Evolutionary conservation across 805 yeast genomes (phyloP).

Genomic region (Debaryomyces maramus): DNA sequence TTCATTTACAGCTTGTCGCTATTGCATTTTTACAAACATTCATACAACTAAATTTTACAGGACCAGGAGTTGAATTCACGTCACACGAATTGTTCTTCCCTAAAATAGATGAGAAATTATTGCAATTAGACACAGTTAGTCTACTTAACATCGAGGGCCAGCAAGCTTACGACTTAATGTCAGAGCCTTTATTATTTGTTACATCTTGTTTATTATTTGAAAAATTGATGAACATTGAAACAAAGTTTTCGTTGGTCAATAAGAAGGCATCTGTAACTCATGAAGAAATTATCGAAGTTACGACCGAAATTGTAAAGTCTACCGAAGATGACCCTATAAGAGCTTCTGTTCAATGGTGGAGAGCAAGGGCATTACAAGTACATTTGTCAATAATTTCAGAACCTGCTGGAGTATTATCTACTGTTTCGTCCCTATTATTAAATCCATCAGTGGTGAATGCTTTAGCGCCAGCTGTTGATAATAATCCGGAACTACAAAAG

Average conservation of each 20-base stretch:
- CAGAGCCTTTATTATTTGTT: conserved; percentile 36
- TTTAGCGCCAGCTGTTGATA: conserved; percentile 31
- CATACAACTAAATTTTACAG: conserved; percentile 77
- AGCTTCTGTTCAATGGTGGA: conserved; percentile 72
- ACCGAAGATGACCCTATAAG: conserved; percentile 27
- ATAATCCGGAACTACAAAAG: conserved; percentile 28
- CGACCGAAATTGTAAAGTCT: not conserved
- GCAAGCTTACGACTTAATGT: conserved; percentile 57
- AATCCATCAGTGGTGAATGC: conserved; percentile 29
- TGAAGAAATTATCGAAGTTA: conserved; percentile 24
- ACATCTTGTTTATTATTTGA: conserved; percentile 34
- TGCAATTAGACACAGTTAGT: conserved; percentile 34
- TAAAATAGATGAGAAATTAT: conserved; percentile 14
- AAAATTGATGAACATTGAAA: conserved; percentile 40
- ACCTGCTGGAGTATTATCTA: conserved; percentile 50
- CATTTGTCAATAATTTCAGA: conserved; percentile 68
- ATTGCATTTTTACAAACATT: conserved; percentile 66
- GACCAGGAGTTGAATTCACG: conserved; percentile 59
- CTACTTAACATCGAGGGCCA: conserved; percentile 64
- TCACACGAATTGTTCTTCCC: conserved; percentile 33
- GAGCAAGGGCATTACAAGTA: conserved; percentile 63
- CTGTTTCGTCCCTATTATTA: conserved; percentile 43
- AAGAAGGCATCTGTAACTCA: conserved; percentile 19
- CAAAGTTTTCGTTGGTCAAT: conserved; percentile 42
- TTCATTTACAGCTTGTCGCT: conserved; percentile 44